Conservation (phyloP, 805 yeast genomes). For the Suhomyces sp. region DNA sequence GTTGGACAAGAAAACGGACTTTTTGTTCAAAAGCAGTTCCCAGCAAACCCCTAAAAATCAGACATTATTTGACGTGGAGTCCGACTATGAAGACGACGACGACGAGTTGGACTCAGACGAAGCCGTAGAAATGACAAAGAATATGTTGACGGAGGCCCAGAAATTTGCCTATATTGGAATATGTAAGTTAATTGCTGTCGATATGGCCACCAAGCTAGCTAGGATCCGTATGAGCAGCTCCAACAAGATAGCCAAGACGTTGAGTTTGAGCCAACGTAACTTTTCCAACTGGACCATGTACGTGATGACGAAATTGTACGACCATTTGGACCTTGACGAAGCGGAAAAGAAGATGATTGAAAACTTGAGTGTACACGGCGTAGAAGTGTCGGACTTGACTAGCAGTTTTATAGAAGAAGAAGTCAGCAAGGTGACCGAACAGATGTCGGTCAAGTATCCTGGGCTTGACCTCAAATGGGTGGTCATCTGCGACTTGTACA, state of each 20-base stretch:
- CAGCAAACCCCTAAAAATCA: constrained; percentile 16
- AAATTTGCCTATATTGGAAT: constrained; percentile 90
- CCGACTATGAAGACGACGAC: constrained; percentile 29
- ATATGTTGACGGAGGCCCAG: constrained; percentile 77
- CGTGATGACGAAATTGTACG: constrained; percentile 67
- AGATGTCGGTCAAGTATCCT: constrained; percentile 11
- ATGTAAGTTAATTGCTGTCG: constrained; percentile 68
- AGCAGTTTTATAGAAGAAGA: constrained; percentile 45
- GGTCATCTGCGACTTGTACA: constrained; percentile 82
- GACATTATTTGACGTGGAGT: constrained; percentile 19
- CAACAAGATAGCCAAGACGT: constrained; percentile 52
- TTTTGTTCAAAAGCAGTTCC: constrained; percentile 35
- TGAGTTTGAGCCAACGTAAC: constrained; percentile 69
- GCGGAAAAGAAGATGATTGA: constrained; percentile 88
- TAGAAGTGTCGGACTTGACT: constrained; percentile 68
- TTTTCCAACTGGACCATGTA: constrained; percentile 82
- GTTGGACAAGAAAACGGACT: constrained; percentile 52
- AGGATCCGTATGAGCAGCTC: constrained; percentile 50
- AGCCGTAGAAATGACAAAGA: constrained; percentile 76
- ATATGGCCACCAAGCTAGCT: constrained; percentile 80
- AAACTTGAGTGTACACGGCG: constrained; percentile 77
- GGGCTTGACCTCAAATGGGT: constrained; percentile 84
- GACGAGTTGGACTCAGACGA: constrained; percentile 49
- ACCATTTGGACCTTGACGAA: constrained; percentile 72
- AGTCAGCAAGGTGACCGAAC: not conserved